Percentiles rank a stretch among this genome's conserved stretches.
These are phyloP conservation scores for Naganishia kalamii DNA, from an alignment of 768 basidiomycete genomes.

Conservation along the genomic window DNA sequence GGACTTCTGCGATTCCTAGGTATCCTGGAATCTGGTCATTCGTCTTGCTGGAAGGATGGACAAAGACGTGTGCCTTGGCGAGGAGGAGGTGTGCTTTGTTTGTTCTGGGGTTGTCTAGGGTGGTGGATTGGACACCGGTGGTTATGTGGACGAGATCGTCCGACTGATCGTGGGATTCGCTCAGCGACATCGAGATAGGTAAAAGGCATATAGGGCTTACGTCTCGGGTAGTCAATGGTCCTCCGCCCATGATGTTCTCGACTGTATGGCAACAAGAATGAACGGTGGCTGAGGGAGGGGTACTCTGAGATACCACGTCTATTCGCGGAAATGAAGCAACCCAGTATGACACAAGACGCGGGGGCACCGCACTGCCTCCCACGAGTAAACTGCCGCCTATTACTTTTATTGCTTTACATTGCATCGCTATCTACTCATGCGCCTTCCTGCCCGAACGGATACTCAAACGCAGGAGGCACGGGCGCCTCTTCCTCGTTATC, in stretches of 20 bases:
- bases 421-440: background rate
- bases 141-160: conserved; percentile 15
- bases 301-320: too few species aligned
- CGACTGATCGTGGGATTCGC: background rate
- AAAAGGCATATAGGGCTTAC: background rate
- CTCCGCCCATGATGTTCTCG: conserved; percentile 6
- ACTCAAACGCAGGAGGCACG: conserved; percentile 66
- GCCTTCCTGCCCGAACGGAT: conserved; percentile 17
- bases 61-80: conserved; percentile 88
- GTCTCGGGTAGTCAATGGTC: conserved; percentile 5
- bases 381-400: background rate
- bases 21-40: conserved; percentile 93
- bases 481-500: conserved; percentile 64
- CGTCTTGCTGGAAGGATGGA: conserved; percentile 85
- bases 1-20: conserved; percentile 65
- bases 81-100: conserved; percentile 57
- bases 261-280: background rate
- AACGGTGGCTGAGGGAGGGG: too few species aligned
- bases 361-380: conserved; percentile 13
- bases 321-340: too few species aligned
- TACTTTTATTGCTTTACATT: background rate
- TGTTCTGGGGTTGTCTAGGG: background rate
- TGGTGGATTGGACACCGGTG: background rate
- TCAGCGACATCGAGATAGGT: background rate
- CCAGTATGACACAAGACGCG: background rate